Base-by-base conservation (phyloP, 306 rosid genomes). In the Vicia sativa region DNA sequence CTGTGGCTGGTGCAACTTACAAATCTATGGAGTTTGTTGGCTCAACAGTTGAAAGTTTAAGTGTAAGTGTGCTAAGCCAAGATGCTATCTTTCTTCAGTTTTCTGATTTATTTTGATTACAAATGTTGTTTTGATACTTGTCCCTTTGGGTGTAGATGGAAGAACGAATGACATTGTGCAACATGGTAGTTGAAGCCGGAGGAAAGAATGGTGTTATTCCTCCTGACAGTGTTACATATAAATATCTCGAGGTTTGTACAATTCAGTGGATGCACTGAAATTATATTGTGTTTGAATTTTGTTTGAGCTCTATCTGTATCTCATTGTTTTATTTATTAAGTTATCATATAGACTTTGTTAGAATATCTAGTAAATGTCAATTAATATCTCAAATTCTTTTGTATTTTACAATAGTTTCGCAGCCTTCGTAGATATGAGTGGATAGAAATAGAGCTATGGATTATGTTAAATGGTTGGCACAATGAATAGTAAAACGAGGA, bases 1-100 rank as follows among this genome's bases (percentile, higher is more conserved):
- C 82, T 67, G 82, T 93, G 73, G 75, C 97, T 71, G 99, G 99
- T 77, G 97, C 95, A 45, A 93, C 99, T 35, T 88, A 93, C 67
- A 93, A 93, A 74, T 67, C 97, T 28, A 90, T 93, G 99, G 97
- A 93, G 79, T 93, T 93, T 79, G 89, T 86, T 8, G 99, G 99
- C 42, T 49, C 95, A n/a, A 85, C 95, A 3, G 72, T 93, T 70
- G 99, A 93, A 76, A 86, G 91, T 75, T 85, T 93, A 83, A 80
- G 15, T 74, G 99, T 93, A 58, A 73, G 82, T 64, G 57, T 69
- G 37, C 9, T 38, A 29, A 55, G 74, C 66, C 10, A 26, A 48
- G 19, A 62, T 62, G 45, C 43, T 50, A 39, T 48, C 43, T 43
- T 62, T 46, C 59, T 68, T 77, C 57, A 42, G 16, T 50, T 52